Evolutionary conservation across 2,329 filamentous ascomycete species (phyloP).

Genomic region (Fusarium sp.): DNA sequence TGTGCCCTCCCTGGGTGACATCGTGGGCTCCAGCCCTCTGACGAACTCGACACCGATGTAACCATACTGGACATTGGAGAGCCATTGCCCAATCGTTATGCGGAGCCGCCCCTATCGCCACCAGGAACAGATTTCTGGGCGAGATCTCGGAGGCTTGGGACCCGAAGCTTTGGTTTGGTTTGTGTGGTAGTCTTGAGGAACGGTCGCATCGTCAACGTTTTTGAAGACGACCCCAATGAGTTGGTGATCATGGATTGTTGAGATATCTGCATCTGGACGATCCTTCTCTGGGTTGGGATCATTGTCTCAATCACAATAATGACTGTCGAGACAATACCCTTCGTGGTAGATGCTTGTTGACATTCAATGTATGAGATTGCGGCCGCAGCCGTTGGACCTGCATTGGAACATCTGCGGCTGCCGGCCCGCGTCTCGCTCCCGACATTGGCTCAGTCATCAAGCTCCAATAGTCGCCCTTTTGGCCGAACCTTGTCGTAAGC

Average conservation of each 20-base stretch:
- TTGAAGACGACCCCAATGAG: not conserved
- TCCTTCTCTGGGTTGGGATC: not conserved
- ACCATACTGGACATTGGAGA: constrained; percentile 24
- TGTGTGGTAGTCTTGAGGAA: constrained; percentile 1
- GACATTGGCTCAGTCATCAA: constrained; percentile 20
- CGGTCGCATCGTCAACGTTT: constrained; percentile 25
- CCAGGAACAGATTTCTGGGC: constrained; percentile 30
- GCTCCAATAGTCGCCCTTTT: constrained; percentile 3
- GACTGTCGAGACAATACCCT: not conserved
- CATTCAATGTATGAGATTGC: constrained; percentile 11
- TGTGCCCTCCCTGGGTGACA: constrained; percentile 28
- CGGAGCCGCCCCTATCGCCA: constrained; percentile 21
- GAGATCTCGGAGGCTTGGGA: constrained; percentile 14
- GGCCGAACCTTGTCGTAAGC: constrained; percentile 30
- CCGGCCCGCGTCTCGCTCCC: constrained; percentile 24
- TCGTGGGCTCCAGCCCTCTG: constrained; percentile 14
- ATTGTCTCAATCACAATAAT: not conserved
- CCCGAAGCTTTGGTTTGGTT: constrained; percentile 14
- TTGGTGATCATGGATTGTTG: constrained; percentile 11
- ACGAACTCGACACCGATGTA: constrained; percentile 28
- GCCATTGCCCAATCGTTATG: constrained; percentile 30
- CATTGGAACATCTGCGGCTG: constrained; percentile 25
- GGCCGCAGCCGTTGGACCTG: constrained; percentile 26
- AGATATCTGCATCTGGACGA: constrained; percentile 8
- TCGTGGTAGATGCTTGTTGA: constrained; percentile 1